Base-by-base conservation (phyloP, 352 stramenopile species). In the Globisporangium paroecandrum region DNA sequence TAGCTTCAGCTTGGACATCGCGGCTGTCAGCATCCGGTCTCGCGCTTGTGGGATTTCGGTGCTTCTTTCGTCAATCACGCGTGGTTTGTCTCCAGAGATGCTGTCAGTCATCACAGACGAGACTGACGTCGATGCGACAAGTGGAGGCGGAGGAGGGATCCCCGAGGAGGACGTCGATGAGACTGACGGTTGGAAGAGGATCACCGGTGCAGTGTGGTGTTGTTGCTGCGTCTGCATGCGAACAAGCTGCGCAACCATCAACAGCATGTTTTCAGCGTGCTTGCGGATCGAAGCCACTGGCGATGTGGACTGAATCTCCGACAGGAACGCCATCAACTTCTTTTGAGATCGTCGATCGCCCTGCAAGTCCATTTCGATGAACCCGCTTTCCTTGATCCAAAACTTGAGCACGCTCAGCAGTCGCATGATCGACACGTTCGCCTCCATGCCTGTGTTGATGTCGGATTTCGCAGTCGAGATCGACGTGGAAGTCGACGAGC, bases 341-440 rank as follows among this genome's bases (percentile, higher is more conserved):
- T 89, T 90, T 62, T 92, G 81, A 2, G 88, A 76, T 9, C 83
- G 83, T 3, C 85, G 82, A 56, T 94, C 86, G 41, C 83, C 70
- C 0, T 69, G 54, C 47, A 96, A 47, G 71, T 96, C 88, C 62
- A 87, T 77, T 20, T 94, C 83, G 38, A 96, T 94, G 71, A 86
- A 96, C 0, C 81, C 81, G 60, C 85, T 94, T 60, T 96, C 88
- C 61, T 93, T 94, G 70, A 96, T 93, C 88, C 88, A 96, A 57
- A 84, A 96, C 68, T 96, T 96, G 62, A 96, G 76, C 12, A 96
- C 85, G 63, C 82, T 94, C 43, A 96, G 76, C 22, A 94, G 58
- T 5, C 88, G 85, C 87, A 96, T 96, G 67, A 96, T 93, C 9
- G 86, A 93, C 20, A 96, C 83, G 55, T 82, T 94, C 24, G 85